phyloP scores from a whole-genome alignment of 169 alveolate species.

The Theileria parva region DNA sequence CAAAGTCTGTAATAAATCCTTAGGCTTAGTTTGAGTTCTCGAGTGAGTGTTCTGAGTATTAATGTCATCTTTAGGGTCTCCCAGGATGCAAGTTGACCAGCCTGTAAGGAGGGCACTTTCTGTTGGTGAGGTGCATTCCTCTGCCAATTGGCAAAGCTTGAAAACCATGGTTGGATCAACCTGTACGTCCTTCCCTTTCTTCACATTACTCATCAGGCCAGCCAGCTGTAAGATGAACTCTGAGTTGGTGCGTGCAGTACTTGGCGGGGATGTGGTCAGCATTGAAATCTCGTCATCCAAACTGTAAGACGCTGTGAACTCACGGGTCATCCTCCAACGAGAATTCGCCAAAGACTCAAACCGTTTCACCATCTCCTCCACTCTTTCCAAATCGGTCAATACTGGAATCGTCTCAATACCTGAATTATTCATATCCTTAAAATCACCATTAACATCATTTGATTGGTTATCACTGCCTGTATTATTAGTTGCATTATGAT shows the following conservation, averaged over 20 bases:
- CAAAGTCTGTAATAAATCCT: not conserved
- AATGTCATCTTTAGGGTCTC: not conserved
- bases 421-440: not conserved
- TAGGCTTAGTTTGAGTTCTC: not conserved
- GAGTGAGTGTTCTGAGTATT: not conserved
- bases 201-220: conserved; percentile 22
- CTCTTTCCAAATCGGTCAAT: conserved; percentile 38
- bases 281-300: conserved; percentile 50
- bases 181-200: conserved; percentile 11
- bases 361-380: conserved; percentile 45
- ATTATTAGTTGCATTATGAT: no score
- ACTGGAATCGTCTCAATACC: conserved; percentile 4
- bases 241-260: conserved; percentile 17
- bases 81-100: conserved; percentile 9
- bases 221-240: conserved; percentile 48
- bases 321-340: conserved; percentile 64
- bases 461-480: not conserved
- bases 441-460: not conserved
- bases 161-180: conserved; percentile 14
- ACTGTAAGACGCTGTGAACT: conserved; percentile 38
- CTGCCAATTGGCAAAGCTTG: conserved; percentile 41
- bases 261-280: conserved; percentile 8
- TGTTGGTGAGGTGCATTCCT: conserved; percentile 3
- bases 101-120: conserved; percentile 24
- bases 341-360: conserved; percentile 26